Percentiles rank a stretch among this genome's conserved stretches.
Conservation (phyloP, 2,329 filamentous ascomycete species). For the Cladosporium sp. region DNA sequence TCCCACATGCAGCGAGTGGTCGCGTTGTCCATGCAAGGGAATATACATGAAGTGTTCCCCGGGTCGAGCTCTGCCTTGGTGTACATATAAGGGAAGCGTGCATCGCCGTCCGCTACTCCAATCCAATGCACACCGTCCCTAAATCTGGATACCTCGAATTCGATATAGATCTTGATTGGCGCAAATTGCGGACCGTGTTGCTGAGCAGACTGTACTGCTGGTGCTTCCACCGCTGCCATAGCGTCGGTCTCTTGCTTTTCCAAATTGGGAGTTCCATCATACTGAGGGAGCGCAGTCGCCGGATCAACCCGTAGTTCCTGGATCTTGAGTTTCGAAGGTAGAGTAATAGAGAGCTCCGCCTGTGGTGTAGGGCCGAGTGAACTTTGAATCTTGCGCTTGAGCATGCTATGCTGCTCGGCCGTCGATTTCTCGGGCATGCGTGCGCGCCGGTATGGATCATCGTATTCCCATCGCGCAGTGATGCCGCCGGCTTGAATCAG, state of each 20-base stretch:
- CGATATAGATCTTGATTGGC: constrained; percentile 63
- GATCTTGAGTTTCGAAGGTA: constrained; percentile 60
- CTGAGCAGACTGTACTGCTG: constrained; percentile 24
- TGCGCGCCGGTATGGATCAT: constrained; percentile 65
- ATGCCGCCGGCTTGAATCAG: constrained; percentile 46
- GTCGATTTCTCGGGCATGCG: constrained; percentile 57
- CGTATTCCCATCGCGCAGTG: constrained; percentile 37
- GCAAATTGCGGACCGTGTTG: constrained; percentile 45
- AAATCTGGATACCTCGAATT: constrained; percentile 71
- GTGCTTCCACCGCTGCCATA: constrained; percentile 29
- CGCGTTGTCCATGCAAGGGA: constrained; percentile 88
- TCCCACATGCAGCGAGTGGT: constrained; percentile 81
- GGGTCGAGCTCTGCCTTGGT: constrained; percentile 76
- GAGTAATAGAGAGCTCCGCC: constrained; percentile 54
- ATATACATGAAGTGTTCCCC: constrained; percentile 78
- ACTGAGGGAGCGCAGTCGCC: constrained; percentile 27
- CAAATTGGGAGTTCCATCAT: constrained; percentile 39
- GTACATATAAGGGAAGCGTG: constrained; percentile 85
- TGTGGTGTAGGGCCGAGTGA: constrained; percentile 49
- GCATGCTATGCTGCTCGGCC: constrained; percentile 72
- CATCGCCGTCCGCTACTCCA: constrained; percentile 73
- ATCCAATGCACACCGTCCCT: constrained; percentile 90
- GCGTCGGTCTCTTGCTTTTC: constrained; percentile 31
- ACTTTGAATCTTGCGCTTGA: constrained; percentile 64
- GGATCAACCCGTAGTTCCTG: constrained; percentile 54